These are phyloP conservation scores for Penicillium sp. DNA, from an alignment of 2,329 filamentous ascomycete species.

Conservation along the genomic window DNA sequence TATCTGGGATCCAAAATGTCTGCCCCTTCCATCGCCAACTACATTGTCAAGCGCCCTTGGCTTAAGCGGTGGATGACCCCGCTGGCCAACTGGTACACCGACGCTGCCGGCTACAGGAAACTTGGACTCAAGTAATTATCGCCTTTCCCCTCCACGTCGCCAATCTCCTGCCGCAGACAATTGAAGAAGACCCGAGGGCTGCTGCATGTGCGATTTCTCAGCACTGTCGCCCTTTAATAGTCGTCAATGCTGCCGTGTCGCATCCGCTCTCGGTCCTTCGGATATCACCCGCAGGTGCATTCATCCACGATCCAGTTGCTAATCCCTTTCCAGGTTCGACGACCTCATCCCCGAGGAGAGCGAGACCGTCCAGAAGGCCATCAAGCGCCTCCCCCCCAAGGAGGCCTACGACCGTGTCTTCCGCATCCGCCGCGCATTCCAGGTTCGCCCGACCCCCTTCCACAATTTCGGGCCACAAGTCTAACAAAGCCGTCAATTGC, in stretches of 20 bases:
- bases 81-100: conserved; percentile 80
- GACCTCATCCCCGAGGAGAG: conserved; percentile 92
- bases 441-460: conserved; percentile 51
- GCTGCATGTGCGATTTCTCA: background rate
- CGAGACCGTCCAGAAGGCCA: conserved; percentile 76
- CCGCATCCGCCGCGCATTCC: conserved; percentile 91
- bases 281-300: conserved; percentile 9
- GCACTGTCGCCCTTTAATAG: background rate
- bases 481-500: conserved; percentile 25
- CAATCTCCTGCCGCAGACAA: conserved; percentile 12
- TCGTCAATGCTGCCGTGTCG: conserved; percentile 8
- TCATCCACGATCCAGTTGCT: conserved; percentile 10
- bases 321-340: conserved; percentile 64
- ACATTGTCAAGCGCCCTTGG: conserved; percentile 80
- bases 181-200: conserved; percentile 1
- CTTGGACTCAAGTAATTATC: conserved; percentile 74
- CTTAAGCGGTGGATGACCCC: conserved; percentile 74
- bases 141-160: conserved; percentile 13
- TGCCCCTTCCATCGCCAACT: conserved; percentile 67
- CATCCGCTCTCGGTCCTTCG: conserved; percentile 14
- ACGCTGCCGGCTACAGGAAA: conserved; percentile 87
- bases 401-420: conserved; percentile 95
- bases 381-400: conserved; percentile 85
- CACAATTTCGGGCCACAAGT: conserved; percentile 4
- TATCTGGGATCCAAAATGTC: conserved; percentile 55